phyloP scores from a whole-genome alignment of 2,329 filamentous ascomycete genomes.

The Aureobasidium sp. region DNA sequence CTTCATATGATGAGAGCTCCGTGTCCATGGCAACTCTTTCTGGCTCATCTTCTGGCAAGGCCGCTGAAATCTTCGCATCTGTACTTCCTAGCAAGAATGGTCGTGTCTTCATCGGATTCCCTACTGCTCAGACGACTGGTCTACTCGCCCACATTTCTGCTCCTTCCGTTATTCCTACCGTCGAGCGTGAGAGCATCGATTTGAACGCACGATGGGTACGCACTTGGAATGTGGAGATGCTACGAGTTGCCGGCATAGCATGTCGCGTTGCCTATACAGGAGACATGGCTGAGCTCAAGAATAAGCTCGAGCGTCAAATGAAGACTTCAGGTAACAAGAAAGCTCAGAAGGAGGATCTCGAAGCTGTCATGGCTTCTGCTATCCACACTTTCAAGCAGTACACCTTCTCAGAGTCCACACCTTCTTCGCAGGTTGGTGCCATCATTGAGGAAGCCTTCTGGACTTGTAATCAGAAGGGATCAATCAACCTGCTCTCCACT shows the following conservation, averaged over 20 bases:
- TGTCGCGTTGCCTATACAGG: slow-evolving; percentile 79
- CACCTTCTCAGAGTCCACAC: slow-evolving; percentile 82
- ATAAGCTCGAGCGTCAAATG: slow-evolving; percentile 35
- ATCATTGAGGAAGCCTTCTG: slow-evolving; percentile 94
- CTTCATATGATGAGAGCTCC: slow-evolving; percentile 75
- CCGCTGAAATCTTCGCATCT: slow-evolving; percentile 76
- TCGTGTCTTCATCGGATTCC: slow-evolving; percentile 93
- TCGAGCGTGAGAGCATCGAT: slow-evolving; percentile 94
- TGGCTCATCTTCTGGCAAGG: slow-evolving; percentile 44
- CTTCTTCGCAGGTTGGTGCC: slow-evolving; percentile 71
- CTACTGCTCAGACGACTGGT: slow-evolving; percentile 93
- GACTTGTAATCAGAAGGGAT: slow-evolving; percentile 75
- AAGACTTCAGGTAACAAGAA: slow-evolving; percentile 28
- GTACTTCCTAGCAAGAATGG: slow-evolving; percentile 85
- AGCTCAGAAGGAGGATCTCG: slow-evolving; percentile 55
- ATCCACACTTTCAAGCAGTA: slow-evolving; percentile 81
- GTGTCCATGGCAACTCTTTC: slow-evolving; percentile 52
- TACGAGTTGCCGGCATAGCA: slow-evolving; percentile 83
- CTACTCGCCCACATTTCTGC: slow-evolving; percentile 90
- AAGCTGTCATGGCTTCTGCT: slow-evolving; percentile 65
- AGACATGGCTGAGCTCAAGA: slow-evolving; percentile 72
- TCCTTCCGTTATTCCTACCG: slow-evolving; percentile 91
- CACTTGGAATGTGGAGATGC: slow-evolving; percentile 90
- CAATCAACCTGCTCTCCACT: slow-evolving; percentile 81
- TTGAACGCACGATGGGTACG: slow-evolving; percentile 91